Evolutionary conservation across 305 asterid genomes (phyloP).

Genomic region (Fraxinus floribunda): DNA sequence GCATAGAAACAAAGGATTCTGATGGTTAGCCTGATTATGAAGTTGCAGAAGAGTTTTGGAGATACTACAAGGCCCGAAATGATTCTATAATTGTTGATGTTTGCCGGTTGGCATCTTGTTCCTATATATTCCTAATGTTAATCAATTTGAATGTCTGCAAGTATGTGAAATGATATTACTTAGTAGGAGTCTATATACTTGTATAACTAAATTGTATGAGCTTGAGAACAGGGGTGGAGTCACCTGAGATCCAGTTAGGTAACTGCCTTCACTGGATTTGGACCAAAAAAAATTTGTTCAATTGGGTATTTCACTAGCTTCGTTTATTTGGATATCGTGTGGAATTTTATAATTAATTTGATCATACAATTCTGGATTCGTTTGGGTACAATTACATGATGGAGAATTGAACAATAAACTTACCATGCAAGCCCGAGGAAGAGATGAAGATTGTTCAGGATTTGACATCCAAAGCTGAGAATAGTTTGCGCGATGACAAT

Average conservation of each 20-base stretch:
- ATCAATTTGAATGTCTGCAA: not conserved
- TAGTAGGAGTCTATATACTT: not conserved
- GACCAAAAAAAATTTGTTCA: not conserved
- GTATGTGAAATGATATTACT: not conserved
- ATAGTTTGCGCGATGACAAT: conserved; percentile 71
- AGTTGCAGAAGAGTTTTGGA: conserved; percentile 92
- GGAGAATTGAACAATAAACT: conserved; percentile 80
- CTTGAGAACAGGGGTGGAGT: not conserved
- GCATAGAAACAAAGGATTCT: conserved; percentile 72
- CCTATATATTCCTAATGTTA: not conserved
- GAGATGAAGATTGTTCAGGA: conserved; percentile 70
- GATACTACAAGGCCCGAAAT: conserved; percentile 87
- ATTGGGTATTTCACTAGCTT: not conserved
- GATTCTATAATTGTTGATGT: conserved; percentile 86
- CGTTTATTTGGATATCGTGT: not conserved
- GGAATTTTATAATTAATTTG: conserved; percentile 21
- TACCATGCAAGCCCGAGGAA: conserved; percentile 83
- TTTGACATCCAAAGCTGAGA: conserved; percentile 58
- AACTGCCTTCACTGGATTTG: not conserved
- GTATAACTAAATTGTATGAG: not conserved
- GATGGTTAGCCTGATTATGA: conserved; percentile 80
- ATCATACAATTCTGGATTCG: conserved; percentile 86
- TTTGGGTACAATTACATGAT: conserved; percentile 52
- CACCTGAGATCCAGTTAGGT: not conserved
- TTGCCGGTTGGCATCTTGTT: conserved; percentile 59